Base-by-base conservation (phyloP, 495 filamentous ascomycete genomes). In the Aspergillus avenaceus region DNA sequence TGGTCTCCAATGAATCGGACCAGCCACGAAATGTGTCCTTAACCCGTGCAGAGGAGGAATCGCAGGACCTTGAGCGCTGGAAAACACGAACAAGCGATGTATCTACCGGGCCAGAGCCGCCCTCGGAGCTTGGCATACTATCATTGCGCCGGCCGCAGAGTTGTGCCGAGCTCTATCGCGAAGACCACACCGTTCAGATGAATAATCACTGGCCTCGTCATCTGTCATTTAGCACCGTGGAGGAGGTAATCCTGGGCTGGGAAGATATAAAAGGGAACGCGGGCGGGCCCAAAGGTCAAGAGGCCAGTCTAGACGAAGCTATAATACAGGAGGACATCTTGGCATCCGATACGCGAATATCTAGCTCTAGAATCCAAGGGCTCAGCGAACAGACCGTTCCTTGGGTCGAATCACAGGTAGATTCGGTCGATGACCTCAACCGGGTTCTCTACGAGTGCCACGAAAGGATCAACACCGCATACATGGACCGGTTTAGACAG, bases 201-300 rank as follows among this genome's bases (percentile, higher is more conserved):
- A 56, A 69, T 9, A 55, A 63, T 7, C 62, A 74, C 11, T 95
- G 83, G 78, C 82, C 91, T 0, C 82, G 90, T 5, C 87, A 90
- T 44, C 73, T 97, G 49, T 95, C 90, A 4, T 97, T 97, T 62
- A 87, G 85, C 53, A 77, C 83, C 34, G 91, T 91, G n/a, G 89
- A 95, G 65, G 90, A 95, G 51, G 90, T 85, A 25, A 67, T 96
- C 3, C 74, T 95, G n/a, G 69, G 63, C 19, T 93, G 89, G 86
- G 65, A 78, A n/a, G 73, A 58, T 1, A 29, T 71, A 13, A 61
- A 77, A 32, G 53, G 79, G 8, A 58, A 67, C 34, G 52, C 75
- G 8, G 52, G 52, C 8, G 67, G 60, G 23, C 25, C 62, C 44
- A 53, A 65, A 2, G 63, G 50, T 31, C 34, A 56, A 25, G 48